phyloP scores from a whole-genome alignment of 1,284 basidiomycete species.

The Cystobasidium slooffiae region DNA sequence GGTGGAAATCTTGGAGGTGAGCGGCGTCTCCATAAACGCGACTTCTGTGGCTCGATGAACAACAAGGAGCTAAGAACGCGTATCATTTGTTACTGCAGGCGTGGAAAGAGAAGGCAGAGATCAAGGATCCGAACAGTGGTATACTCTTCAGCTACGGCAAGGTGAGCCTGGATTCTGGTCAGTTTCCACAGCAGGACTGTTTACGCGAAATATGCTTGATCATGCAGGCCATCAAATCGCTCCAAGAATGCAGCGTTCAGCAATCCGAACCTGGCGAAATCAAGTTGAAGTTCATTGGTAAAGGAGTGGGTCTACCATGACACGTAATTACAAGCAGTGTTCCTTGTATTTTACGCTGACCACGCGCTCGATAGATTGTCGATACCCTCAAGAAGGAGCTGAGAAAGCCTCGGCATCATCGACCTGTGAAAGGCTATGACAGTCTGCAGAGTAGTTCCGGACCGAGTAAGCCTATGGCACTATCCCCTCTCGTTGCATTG shows the following conservation, averaged over 20 bases:
- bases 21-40: background rate
- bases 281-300: conserved; percentile 24
- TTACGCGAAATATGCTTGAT: conserved; percentile 6
- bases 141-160: conserved; percentile 7
- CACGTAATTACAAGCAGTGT: background rate
- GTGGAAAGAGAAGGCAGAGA: conserved; percentile 12
- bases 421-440: conserved; percentile 22
- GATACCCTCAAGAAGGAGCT: conserved; percentile 7
- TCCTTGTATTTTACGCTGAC: background rate
- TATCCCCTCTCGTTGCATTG: background rate
- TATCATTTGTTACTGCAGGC: conserved; percentile 6
- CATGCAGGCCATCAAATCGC: conserved; percentile 15
- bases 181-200: background rate
- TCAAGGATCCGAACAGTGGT: conserved; percentile 11
- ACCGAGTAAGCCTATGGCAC: background rate
- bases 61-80: background rate
- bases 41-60: background rate
- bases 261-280: conserved; percentile 27
- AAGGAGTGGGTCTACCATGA: background rate
- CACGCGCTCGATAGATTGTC: background rate
- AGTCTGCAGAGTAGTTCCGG: conserved; percentile 19
- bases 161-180: background rate
- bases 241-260: background rate
- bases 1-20: conserved; percentile 35
- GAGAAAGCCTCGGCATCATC: background rate